A percentile compares a stretch with the other conserved stretches of the same genome.
Conservation (phyloP, 176 grass and related monocot genomes). For the Musa troglodytarum region DNA sequence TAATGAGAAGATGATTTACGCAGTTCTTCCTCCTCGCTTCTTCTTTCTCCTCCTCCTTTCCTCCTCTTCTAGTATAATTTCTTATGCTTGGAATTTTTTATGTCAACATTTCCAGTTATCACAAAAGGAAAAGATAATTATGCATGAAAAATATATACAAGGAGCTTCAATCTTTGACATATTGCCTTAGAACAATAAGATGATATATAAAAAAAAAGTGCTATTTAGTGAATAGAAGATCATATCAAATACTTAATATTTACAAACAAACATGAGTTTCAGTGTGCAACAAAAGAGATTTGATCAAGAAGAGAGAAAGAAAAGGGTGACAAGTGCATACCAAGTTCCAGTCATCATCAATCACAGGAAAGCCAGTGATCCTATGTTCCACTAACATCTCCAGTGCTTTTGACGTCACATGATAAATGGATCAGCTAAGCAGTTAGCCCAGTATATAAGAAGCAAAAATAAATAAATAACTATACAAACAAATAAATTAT, state of each 20-base stretch:
- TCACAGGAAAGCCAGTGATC: constrained; percentile 84
- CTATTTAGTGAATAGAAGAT: background rate
- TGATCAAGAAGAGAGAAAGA: constrained; percentile 1
- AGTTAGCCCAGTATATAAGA: background rate
- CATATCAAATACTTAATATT: background rate
- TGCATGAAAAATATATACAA: background rate
- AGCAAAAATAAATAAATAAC: background rate
- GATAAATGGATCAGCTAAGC: constrained; percentile 9
- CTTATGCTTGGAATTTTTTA: background rate
- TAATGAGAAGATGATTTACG: background rate
- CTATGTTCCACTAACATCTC: constrained; percentile 66
- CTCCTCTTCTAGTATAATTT: background rate
- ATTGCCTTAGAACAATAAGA: background rate
- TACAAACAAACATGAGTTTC: background rate
- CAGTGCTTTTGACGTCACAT: constrained; percentile 33
- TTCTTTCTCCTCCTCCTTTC: no score
- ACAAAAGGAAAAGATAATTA: background rate
- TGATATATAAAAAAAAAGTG: background rate
- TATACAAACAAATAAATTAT: background rate
- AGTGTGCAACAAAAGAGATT: background rate
- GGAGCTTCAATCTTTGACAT: background rate
- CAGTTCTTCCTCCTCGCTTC: no score
- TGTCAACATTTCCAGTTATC: background rate
- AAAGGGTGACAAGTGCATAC: constrained; percentile 28
- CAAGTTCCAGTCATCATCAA: constrained; percentile 74